phyloP scores from a whole-genome alignment of 2,329 filamentous ascomycete species.

The Fusarium fracticaudum region DNA sequence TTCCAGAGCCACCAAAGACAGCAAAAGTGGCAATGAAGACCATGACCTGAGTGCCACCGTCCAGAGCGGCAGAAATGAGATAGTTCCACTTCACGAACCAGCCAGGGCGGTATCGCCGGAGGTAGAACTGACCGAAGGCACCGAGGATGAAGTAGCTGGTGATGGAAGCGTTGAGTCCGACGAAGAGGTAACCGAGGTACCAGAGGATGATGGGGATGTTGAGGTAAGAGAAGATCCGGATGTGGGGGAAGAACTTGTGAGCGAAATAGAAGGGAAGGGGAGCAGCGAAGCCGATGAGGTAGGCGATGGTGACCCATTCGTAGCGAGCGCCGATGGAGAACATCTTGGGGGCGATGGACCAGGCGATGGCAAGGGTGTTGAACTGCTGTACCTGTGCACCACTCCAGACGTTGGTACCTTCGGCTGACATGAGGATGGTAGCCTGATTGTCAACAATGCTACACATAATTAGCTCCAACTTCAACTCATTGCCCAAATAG shows the following conservation, averaged over 20 bases:
- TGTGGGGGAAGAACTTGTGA: conserved; percentile 51
- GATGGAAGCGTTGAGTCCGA: conserved; percentile 58
- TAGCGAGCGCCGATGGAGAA: conserved; percentile 14
- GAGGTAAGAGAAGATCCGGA: conserved; percentile 53
- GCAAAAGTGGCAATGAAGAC: conserved; percentile 65
- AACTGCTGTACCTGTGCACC: conserved; percentile 60
- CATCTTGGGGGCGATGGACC: conserved; percentile 59
- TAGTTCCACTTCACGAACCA: conserved; percentile 65
- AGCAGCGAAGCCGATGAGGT: conserved; percentile 47
- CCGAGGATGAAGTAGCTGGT: conserved; percentile 61
- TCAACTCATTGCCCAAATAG: too few relatives aligned
- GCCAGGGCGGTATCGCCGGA: conserved; percentile 60
- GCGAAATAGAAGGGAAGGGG: conserved; percentile 47
- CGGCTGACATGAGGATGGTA: conserved; percentile 54
- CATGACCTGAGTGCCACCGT: conserved; percentile 58
- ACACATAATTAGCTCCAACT: conserved; percentile 28
- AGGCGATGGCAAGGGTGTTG: conserved; percentile 58
- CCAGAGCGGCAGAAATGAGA: conserved; percentile 60
- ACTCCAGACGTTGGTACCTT: conserved; percentile 62
- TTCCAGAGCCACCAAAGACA: conserved; percentile 62
- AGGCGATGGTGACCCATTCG: conserved; percentile 14
- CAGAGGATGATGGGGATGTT: conserved; percentile 59
- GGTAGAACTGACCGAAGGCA: conserved; percentile 61
- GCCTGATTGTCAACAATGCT: conserved; percentile 60
- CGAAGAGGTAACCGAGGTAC: conserved; percentile 16